These are phyloP conservation scores for Fallopia convolvulus DNA, from an alignment of 148 eudicot genomes.

Conservation along the genomic window DNA sequence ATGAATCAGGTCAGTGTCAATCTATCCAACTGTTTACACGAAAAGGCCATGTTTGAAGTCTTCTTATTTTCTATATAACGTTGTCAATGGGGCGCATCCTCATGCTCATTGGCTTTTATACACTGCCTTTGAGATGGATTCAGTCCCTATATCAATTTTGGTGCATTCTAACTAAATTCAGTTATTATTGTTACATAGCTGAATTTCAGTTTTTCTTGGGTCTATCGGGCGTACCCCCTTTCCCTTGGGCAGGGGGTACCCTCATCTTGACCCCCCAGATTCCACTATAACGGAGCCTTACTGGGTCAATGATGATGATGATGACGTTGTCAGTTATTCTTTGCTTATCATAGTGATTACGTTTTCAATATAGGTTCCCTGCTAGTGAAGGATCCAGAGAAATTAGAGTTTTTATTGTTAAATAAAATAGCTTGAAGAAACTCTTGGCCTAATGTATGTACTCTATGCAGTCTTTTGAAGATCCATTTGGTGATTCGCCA, in stretches of 20 bases:
- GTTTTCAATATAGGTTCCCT: not conserved
- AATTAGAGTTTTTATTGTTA: not conserved
- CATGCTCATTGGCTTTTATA: too few species aligned
- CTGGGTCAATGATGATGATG: too few species aligned
- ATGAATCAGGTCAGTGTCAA: slow-evolving; percentile 48
- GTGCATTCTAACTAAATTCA: too few species aligned
- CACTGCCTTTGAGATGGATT: too few species aligned
- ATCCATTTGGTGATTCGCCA: slow-evolving; percentile 94
- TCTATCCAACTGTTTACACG: not conserved
- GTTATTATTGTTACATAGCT: too few species aligned
- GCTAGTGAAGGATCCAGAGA: not conserved
- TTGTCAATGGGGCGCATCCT: not conserved
- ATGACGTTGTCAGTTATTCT: not conserved
- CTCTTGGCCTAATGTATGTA: not conserved
- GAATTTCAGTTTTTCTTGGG: too few species aligned
- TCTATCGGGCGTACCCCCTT: too few species aligned
- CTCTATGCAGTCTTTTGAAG: slow-evolving; percentile 70
- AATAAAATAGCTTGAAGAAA: not conserved
- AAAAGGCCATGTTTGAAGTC: not conserved
- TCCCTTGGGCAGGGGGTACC: too few species aligned
- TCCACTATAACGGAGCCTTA: too few species aligned
- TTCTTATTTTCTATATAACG: not conserved
- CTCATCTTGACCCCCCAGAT: too few species aligned
- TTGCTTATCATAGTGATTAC: not conserved
- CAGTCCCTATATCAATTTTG: too few species aligned